A percentile compares a stretch with the other conserved stretches of the same genome.
These are phyloP conservation scores for Senecio squalidus DNA, from an alignment of 140 eudicot genomes.

Conservation along the genomic window DNA sequence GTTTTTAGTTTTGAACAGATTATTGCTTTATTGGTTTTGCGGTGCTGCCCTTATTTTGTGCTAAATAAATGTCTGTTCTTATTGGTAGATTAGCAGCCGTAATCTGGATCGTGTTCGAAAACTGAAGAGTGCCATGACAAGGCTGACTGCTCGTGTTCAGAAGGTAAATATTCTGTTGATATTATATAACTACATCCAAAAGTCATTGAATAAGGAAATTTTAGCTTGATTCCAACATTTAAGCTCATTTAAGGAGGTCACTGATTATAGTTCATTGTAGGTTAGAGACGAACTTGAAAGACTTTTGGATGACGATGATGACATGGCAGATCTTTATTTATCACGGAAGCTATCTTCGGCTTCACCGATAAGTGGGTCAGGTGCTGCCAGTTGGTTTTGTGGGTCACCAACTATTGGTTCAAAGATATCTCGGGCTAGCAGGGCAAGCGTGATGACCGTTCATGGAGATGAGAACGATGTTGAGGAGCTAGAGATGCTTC, in stretches of 20 bases:
- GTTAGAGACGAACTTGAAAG: constrained; percentile 97
- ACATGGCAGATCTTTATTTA: constrained; percentile 90
- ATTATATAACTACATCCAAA: neutral
- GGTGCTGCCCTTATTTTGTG: too few species aligned
- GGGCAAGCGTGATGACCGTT: constrained; percentile 75
- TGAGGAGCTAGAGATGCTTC: constrained; percentile 94
- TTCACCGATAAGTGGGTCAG: constrained; percentile 80
- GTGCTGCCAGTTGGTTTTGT: constrained; percentile 68
- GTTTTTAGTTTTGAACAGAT: neutral
- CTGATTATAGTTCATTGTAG: constrained; percentile 30
- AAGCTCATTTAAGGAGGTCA: neutral
- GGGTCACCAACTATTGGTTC: constrained; percentile 79
- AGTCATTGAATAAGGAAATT: neutral
- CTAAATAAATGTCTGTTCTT: neutral
- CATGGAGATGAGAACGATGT: constrained; percentile 91
- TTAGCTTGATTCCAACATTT: neutral
- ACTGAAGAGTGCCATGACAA: constrained; percentile 89
- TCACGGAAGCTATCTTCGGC: constrained; percentile 72
- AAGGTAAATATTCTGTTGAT: constrained; percentile 45
- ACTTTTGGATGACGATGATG: constrained; percentile 92
- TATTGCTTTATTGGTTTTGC: neutral
- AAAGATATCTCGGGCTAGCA: constrained; percentile 73
- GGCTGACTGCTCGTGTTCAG: constrained; percentile 92
- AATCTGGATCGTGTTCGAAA: constrained; percentile 88
- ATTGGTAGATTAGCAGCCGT: constrained; percentile 82